Base-by-base conservation (phyloP, 2,329 filamentous ascomycete genomes). In the Neoscytalidium dimidiatum region DNA sequence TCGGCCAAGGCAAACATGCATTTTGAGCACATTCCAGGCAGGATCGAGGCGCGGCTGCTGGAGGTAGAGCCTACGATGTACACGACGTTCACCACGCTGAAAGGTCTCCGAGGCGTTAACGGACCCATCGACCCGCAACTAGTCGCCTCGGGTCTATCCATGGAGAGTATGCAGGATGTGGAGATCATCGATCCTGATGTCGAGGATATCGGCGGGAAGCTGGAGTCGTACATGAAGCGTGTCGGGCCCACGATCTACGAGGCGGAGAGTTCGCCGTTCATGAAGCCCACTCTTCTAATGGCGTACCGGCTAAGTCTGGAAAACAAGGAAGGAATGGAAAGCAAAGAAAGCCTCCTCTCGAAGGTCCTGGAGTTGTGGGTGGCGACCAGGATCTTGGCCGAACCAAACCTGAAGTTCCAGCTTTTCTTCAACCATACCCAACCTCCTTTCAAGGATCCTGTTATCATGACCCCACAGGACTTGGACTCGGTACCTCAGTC, bases 281-380 rank as follows among this genome's bases (percentile, higher is more conserved):
- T 88, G 75, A 82, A 80, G 65, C 73, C 79, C 4, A 86, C 84
- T 2, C 68, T 86, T 41, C 66, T 73, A 17, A 71, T 69, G 19
- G 78, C 78, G 21, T 68, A 74, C 17, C 69, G 67, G 17, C 67
- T 79, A 35, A 71, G 66, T 35, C 70, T 72, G 4, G 68, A 72
- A 6, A 78, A 75, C 62, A 70, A 73, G 28, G 64, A 61, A 23
- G 49, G 64, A 33, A 35, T 67, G 35, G 38, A 17, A 41, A 66
- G 21, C 35, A 68, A 52, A 72, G 82, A 85, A 68, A 72, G 75
- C 17, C 74, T 86, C 9, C 74, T 87, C 13, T 75, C 80, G 19
- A 81, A 84, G 48, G 80, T 81, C 2, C 73, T 87, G 52, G 83
- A 87, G 68, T 76, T 88, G 4, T 88, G 85, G 84, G 79, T 83